Evolutionary conservation across 78 protist genomes (phyloP), one percentile per base, ranked within the genome.

Genomic region (Carpediemonas membranifera): DNA sequence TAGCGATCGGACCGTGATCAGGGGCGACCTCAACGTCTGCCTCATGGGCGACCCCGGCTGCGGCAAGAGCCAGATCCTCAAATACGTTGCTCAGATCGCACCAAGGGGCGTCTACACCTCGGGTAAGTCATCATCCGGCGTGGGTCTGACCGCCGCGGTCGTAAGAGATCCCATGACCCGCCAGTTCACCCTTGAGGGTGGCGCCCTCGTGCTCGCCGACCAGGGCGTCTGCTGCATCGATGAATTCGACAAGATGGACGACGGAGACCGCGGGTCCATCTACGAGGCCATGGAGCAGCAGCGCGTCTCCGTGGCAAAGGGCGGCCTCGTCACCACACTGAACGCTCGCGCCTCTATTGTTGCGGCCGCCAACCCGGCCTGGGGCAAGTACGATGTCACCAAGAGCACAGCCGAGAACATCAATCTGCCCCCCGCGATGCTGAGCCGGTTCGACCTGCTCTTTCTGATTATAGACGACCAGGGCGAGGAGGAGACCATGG

Each of bases 251-350:
- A 96, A 96, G 87, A 96, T 94, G 98, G n/a, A 35, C 16, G 69
- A n/a, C 44, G 14, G 15, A 7, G 69, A 64, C 71, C 85, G 96
- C 18, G 87, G 78, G 7, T 69, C 90, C 33, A 93, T 96, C 68
- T 98, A 96, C 82, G 99, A 97, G 74, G 98, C 99, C n/a, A 95
- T 97, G 98, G 99, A 97, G 76, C 99, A 97, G 85, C 99, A 97
- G 77, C 76, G 85, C 44, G 93, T 95, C 39, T 87, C 95, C 36
- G 80, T 95, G 60, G 81, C 97, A 31, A 93, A 93, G 78, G 99
- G 98, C 7, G 98, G 99, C 63, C 94, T 97, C 37, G 96, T 92
- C 18, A 89, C 98, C 14, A 64, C 91, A 2, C 88, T 96, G 79
- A 84, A 44, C 63, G 98, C 96, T 9, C 78, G 98, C 30, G 93